Conservation (phyloP, 2,329 filamentous ascomycete genomes). For the Penicillium psychrosexuale region DNA sequence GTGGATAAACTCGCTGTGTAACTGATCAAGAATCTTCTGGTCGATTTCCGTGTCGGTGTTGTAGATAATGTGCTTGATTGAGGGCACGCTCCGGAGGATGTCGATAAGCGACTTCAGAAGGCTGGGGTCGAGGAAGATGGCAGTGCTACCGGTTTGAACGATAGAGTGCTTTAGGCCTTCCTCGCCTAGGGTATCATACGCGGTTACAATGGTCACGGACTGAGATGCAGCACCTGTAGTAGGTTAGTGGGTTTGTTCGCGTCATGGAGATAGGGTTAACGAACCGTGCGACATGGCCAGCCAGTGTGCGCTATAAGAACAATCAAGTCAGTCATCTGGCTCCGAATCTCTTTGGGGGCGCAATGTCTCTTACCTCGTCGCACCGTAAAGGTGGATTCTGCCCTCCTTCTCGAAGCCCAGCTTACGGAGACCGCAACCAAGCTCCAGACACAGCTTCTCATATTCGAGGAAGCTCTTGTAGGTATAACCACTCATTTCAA, state of each 20-base stretch:
- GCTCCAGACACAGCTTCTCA: slow-evolving; percentile 63
- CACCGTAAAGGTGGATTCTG: slow-evolving; percentile 76
- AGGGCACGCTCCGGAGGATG: slow-evolving; percentile 55
- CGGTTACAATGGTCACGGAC: slow-evolving; percentile 86
- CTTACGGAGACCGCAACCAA: slow-evolving; percentile 71
- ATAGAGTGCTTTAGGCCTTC: slow-evolving; percentile 83
- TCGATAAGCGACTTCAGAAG: slow-evolving; percentile 62
- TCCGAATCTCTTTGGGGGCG: not conserved
- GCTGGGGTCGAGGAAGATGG: slow-evolving; percentile 84
- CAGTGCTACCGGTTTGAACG: slow-evolving; percentile 71
- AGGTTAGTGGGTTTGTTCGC: not conserved
- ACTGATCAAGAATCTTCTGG: slow-evolving; percentile 52
- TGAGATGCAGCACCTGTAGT: slow-evolving; percentile 65
- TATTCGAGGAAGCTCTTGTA: slow-evolving; percentile 80
- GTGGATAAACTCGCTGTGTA: slow-evolving; percentile 53
- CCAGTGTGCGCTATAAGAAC: slow-evolving; percentile 66
- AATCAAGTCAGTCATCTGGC: slow-evolving; percentile 14
- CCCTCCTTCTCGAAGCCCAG: slow-evolving; percentile 67
- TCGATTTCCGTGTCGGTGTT: slow-evolving; percentile 54
- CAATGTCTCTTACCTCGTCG: slow-evolving; percentile 62
- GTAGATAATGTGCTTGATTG: slow-evolving; percentile 58
- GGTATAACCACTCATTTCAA: slow-evolving; percentile 73
- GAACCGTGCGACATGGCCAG: slow-evolving; percentile 72
- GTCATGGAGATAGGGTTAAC: slow-evolving; percentile 12
- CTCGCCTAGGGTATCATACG: slow-evolving; percentile 87